Conservation (phyloP, 73 alveolate genomes). For the Breviolum minutum region DNA sequence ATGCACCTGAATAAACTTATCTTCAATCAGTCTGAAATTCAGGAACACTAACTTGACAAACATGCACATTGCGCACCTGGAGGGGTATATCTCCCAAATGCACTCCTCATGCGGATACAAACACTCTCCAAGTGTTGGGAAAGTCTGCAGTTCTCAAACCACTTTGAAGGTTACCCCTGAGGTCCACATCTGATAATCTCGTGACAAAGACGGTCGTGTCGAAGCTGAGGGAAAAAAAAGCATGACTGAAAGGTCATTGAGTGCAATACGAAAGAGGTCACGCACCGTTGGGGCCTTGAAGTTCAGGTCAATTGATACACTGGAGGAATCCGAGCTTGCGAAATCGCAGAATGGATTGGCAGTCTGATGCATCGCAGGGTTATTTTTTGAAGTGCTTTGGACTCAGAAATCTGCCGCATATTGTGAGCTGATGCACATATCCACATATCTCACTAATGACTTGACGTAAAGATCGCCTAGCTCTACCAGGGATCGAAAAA, state of each 20-base stretch:
- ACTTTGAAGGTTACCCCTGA: neutral
- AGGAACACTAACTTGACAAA: neutral
- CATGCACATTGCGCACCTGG: neutral
- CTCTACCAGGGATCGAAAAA: neutral
- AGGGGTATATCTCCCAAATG: conserved; percentile 17
- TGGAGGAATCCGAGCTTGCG: too few relatives aligned
- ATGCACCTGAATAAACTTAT: conserved; percentile 2
- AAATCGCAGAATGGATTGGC: neutral
- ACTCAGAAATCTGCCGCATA: neutral
- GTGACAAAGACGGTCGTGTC: too few relatives aligned
- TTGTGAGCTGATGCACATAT: conserved; percentile 12
- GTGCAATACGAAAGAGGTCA: neutral
- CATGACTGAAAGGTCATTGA: neutral
- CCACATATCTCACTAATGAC: neutral
- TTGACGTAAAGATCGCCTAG: neutral
- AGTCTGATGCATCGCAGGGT: neutral
- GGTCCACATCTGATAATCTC: neutral
- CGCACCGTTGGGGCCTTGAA: conserved; percentile 47
- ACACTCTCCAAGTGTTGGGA: neutral
- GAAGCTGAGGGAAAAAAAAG: neutral
- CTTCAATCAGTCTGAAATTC: neutral
- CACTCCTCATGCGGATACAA: neutral
- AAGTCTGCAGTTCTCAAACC: neutral
- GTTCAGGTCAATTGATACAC: neutral
- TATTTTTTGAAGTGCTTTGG: neutral